A percentile compares a stretch with the other conserved stretches of the same genome.
Evolutionary conservation across 2,329 filamentous ascomycete genomes (phyloP).

Genomic region (Ramichloridium luteum): DNA sequence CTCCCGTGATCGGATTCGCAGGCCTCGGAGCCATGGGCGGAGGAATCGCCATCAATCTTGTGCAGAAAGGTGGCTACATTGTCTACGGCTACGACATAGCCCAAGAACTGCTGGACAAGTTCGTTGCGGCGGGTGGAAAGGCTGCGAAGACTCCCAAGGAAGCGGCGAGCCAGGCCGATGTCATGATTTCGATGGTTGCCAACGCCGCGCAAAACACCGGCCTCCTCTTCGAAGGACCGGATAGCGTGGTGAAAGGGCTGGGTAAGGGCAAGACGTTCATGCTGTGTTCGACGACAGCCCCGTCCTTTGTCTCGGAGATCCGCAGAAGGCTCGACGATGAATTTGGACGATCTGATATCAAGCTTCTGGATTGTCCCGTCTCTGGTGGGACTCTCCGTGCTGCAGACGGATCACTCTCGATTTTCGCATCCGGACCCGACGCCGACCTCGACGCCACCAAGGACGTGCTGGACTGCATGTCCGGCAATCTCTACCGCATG

Average conservation of each 20-base stretch:
- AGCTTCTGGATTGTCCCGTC: slow-evolving; percentile 59
- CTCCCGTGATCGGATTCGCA: slow-evolving; percentile 49
- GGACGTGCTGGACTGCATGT: slow-evolving; percentile 51
- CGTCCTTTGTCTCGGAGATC: slow-evolving; percentile 51
- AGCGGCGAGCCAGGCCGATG: slow-evolving; percentile 46
- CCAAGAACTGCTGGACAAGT: slow-evolving; percentile 52
- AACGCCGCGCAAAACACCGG: slow-evolving; percentile 56
- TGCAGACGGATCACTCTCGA: slow-evolving; percentile 59
- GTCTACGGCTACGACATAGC: slow-evolving; percentile 64
- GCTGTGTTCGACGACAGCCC: slow-evolving; percentile 59
- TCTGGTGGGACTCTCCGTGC: slow-evolving; percentile 58
- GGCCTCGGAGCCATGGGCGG: slow-evolving; percentile 74
- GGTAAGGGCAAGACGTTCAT: slow-evolving; percentile 49
- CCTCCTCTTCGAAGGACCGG: slow-evolving; percentile 49
- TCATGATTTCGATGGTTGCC: slow-evolving; percentile 64
- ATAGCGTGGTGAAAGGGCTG: slow-evolving; percentile 41
- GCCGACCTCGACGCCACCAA: slow-evolving; percentile 44
- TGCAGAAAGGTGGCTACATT: slow-evolving; percentile 52
- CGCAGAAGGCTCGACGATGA: slow-evolving; percentile 42
- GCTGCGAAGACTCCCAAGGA: slow-evolving; percentile 48
- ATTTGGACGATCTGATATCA: slow-evolving; percentile 47
- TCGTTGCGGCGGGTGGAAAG: slow-evolving; percentile 49
- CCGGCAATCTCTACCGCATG: slow-evolving; percentile 50
- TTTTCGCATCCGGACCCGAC: slow-evolving; percentile 53
- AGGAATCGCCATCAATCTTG: slow-evolving; percentile 64